Conservation (phyloP, 495 filamentous ascomycete species). For the Penicillium silybi region DNA sequence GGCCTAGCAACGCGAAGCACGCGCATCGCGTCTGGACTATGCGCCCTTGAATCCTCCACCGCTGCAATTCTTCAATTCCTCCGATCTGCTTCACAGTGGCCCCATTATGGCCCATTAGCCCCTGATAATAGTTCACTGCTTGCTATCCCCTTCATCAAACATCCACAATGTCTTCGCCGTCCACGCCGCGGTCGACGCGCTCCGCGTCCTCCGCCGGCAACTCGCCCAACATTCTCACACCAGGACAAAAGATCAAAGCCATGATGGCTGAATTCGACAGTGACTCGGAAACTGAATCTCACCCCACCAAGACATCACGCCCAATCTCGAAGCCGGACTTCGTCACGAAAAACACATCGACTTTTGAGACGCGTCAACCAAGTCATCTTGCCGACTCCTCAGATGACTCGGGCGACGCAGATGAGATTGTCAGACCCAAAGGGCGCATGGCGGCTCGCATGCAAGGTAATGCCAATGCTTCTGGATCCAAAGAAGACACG, state of each 20-base stretch:
- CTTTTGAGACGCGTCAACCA: slow-evolving; percentile 1
- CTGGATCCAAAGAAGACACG: slow-evolving; percentile 20
- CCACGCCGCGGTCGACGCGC: slow-evolving; percentile 43
- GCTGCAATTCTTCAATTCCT: not conserved
- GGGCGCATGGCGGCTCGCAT: slow-evolving; percentile 71
- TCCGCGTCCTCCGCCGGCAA: slow-evolving; percentile 29
- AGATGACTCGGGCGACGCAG: slow-evolving; percentile 42
- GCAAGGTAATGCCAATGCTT: slow-evolving; percentile 31
- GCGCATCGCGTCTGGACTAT: slow-evolving; percentile 27
- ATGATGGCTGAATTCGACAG: slow-evolving; percentile 62
- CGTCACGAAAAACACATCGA: slow-evolving; percentile 11
- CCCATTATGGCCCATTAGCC: not conserved
- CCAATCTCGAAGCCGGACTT: slow-evolving; percentile 23
- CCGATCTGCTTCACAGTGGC: not conserved
- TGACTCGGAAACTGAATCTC: slow-evolving; percentile 51
- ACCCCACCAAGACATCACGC: slow-evolving; percentile 11
- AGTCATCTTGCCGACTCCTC: slow-evolving; percentile 16
- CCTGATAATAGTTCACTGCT: not conserved
- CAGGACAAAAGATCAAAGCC: slow-evolving; percentile 65
- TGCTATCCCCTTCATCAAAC: not conserved
- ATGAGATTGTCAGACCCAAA: slow-evolving; percentile 55
- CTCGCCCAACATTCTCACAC: slow-evolving; percentile 53
- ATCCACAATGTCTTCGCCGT: slow-evolving; percentile 37
- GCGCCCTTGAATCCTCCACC: slow-evolving; percentile 18
- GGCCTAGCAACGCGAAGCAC: slow-evolving; percentile 26